phyloP scores from a whole-genome alignment of 371 early-diverging fungal species.

The Actinomucor elegans region DNA sequence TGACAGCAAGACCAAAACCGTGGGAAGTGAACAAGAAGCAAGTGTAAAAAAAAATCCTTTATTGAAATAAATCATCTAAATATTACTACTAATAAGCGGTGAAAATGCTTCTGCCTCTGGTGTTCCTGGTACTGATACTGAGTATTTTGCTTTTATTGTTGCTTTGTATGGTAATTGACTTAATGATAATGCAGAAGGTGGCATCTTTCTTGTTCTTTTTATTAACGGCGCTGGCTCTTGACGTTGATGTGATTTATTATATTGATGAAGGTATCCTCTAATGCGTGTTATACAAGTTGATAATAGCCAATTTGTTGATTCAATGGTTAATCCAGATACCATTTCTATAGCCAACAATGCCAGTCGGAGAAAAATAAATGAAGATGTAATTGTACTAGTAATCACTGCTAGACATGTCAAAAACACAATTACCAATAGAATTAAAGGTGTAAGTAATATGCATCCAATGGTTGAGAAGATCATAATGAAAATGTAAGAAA shows the following conservation, averaged over 20 bases:
- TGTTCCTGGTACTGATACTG: constrained; percentile 22
- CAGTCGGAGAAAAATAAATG: constrained; percentile 26
- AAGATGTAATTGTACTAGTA: constrained; percentile 30
- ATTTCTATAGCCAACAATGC: constrained; percentile 24
- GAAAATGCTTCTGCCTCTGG: constrained; percentile 25
- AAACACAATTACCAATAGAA: constrained; percentile 9
- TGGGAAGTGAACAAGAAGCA: constrained; percentile 35
- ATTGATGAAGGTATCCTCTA: neutral
- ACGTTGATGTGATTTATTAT: neutral
- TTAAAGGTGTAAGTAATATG: constrained; percentile 19
- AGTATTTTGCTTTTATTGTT: constrained; percentile 19
- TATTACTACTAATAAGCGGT: too few species aligned
- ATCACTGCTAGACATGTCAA: constrained; percentile 18
- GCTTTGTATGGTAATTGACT: constrained; percentile 21
- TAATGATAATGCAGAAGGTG: constrained; percentile 17
- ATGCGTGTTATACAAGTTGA: constrained; percentile 9
- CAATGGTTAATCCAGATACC: constrained; percentile 23
- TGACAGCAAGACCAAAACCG: constrained; percentile 49
- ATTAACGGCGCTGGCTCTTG: neutral
- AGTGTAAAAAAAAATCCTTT: neutral
- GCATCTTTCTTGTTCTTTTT: constrained; percentile 9
- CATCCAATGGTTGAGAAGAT: constrained; percentile 14
- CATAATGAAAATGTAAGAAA: constrained; percentile 3
- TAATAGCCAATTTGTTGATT: constrained; percentile 31
- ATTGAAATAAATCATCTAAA: too few species aligned